Base-by-base conservation (phyloP, 148 eudicot genomes). In the Beta vulgaris region DNA sequence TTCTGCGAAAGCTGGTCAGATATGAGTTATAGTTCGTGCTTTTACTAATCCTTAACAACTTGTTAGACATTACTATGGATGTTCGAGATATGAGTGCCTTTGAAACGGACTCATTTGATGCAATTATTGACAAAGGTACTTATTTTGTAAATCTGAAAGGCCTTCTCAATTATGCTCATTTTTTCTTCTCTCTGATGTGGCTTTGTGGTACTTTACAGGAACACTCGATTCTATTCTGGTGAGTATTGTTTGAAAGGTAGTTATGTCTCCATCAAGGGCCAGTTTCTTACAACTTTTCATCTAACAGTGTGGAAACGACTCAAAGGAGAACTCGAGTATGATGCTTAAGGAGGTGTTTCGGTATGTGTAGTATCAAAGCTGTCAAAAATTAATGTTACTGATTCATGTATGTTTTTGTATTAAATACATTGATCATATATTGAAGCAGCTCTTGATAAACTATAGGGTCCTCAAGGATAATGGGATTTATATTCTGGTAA, bases 391-490 rank as follows among this genome's bases (percentile, higher is more conserved):
- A 31, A 18, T 57, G 68, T 71, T 74, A 44, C 26, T 39, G 21
- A 32, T 44, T 28, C 14, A 14, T 71, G 39, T 64, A 68, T 35
- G 40, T 61, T 73, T 82, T 86, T 76, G 75, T 73, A 78, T 82
- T 91, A 79, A 80, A 86, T 86, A 63, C 81, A 65, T 85, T 78
- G 68, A 74, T 81, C 79, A 80, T 77, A 77, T 86, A 87, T 89
- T 92, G 86, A 93, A 87, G 96, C 91, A 87, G 89, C 86, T 90
- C 82, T 86, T 92, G 91, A 80, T 86, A 89, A 88, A 89, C 92
- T 88, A 83, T 88, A 93, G 98, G 98, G 98, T 91, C 65, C 97
- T 91, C 79, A 89, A 93, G 88, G 92, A 91, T 63, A 83, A 85
- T 72, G 98, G 98, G 81, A 83, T 88, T 63, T 93, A 93, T 78